Evolutionary conservation across 2,329 filamentous ascomycete genomes (phyloP).

Genomic region (Calonectria fujianensis): DNA sequence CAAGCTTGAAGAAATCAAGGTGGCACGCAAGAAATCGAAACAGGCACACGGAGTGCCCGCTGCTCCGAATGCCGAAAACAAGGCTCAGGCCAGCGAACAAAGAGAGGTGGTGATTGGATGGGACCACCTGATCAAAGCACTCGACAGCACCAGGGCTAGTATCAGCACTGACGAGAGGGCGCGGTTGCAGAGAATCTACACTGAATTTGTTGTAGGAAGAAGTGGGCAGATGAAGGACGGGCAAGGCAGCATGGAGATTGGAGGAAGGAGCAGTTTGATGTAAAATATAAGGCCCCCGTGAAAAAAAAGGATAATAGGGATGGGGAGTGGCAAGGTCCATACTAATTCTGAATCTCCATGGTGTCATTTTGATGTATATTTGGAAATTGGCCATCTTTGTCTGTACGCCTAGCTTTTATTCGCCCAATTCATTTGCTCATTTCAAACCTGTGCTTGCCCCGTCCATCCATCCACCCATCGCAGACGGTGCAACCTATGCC

Average conservation of each 20-base stretch:
- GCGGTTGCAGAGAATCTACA: conserved; percentile 87
- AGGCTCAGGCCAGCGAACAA: conserved; percentile 61
- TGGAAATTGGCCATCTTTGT: conserved; percentile 2
- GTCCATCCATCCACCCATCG: background rate
- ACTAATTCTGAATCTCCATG: conserved; percentile 14
- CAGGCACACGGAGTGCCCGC: conserved; percentile 56
- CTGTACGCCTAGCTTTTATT: background rate
- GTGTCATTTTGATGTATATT: conserved; percentile 4
- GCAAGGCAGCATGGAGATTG: conserved; percentile 93
- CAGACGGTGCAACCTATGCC: background rate
- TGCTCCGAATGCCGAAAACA: conserved; percentile 50
- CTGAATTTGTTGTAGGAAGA: conserved; percentile 92
- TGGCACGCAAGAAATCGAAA: conserved; percentile 73
- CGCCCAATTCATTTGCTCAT: background rate
- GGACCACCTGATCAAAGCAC: conserved; percentile 86
- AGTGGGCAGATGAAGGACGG: conserved; percentile 97
- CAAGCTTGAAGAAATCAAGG: conserved; percentile 88
- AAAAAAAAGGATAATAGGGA: conserved; percentile 10
- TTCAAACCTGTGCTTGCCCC: background rate
- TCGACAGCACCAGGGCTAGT: conserved; percentile 86
- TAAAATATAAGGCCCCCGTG: conserved; percentile 62
- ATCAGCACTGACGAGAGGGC: conserved; percentile 86
- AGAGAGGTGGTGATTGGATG: conserved; percentile 88
- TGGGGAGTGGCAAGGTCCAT: conserved; percentile 1
- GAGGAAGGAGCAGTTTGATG: conserved; percentile 95